Evolutionary conservation across 2,329 filamentous ascomycete genomes (phyloP).

Genomic region (Ceratocystis cubensis): DNA sequence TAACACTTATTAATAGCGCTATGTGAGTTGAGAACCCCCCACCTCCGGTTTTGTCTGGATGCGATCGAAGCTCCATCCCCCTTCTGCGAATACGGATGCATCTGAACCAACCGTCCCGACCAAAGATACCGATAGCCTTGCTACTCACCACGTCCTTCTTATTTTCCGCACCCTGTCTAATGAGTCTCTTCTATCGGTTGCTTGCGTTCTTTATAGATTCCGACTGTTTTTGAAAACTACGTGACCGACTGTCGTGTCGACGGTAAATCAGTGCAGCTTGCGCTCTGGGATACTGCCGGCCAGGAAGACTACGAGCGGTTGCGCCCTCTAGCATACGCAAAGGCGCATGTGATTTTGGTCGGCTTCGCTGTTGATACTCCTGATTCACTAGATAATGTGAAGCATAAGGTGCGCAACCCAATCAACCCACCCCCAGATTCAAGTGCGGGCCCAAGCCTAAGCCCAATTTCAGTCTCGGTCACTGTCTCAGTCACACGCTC

Average conservation of each 20-base stretch:
- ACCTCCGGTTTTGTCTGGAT: neutral
- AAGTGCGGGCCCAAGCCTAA: neutral
- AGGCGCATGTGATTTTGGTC: slow-evolving; percentile 94
- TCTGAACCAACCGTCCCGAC: neutral
- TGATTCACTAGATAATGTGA: slow-evolving; percentile 94
- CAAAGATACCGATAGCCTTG: neutral
- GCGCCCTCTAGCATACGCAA: slow-evolving; percentile 86
- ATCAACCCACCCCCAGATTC: neutral
- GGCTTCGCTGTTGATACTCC: slow-evolving; percentile 91
- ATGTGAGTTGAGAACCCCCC: slow-evolving; percentile 34
- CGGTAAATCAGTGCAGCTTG: slow-evolving; percentile 95
- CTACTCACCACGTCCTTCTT: neutral
- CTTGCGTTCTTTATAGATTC: slow-evolving; percentile 50
- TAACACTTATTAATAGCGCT: slow-evolving; percentile 36
- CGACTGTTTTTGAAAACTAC: slow-evolving; percentile 98
- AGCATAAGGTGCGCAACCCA: slow-evolving; percentile 63
- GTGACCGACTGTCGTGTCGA: slow-evolving; percentile 98
- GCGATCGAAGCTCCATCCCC: neutral
- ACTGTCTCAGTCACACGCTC: neutral
- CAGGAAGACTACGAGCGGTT: slow-evolving; percentile 97
- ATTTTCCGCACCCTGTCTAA: neutral
- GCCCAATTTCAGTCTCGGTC: neutral
- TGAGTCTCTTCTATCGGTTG: neutral
- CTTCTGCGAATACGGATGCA: neutral
- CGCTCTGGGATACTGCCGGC: slow-evolving; percentile 97